These are phyloP conservation scores for Pilasporangium apinafurcum DNA, from an alignment of 352 stramenopile species.

Conservation along the genomic window DNA sequence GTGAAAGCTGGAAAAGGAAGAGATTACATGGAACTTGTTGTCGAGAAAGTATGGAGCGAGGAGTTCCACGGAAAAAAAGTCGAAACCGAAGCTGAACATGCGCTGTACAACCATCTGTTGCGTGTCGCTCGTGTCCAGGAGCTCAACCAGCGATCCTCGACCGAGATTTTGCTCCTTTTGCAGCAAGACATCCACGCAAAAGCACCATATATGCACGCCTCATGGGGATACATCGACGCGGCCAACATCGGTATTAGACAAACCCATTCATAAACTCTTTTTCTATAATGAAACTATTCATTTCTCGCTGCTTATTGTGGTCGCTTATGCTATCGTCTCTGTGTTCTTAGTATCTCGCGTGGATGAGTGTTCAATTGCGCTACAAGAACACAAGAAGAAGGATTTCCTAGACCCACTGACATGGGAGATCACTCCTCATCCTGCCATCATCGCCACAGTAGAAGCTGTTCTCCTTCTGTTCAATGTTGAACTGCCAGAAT, in stretches of 20 bases:
- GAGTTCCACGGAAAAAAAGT: not conserved
- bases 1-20: conserved; percentile 2
- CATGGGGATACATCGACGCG: conserved; percentile 49
- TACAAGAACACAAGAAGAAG: conserved; percentile 45
- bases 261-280: not conserved
- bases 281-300: too few species aligned
- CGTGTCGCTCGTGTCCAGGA: too few species aligned
- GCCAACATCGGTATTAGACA: conserved; percentile 39
- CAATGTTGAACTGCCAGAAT: conserved; percentile 15
- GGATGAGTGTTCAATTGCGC: conserved; percentile 50
- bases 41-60: conserved; percentile 1
- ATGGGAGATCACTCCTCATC: conserved; percentile 45
- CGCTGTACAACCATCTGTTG: conserved; percentile 3
- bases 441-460: conserved; percentile 33
- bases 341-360: conserved; percentile 30
- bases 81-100: not conserved
- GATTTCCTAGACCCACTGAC: conserved; percentile 60
- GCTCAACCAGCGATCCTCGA: too few species aligned
- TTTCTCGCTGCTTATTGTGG: too few species aligned
- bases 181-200: conserved; percentile 30
- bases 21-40: not conserved
- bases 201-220: conserved; percentile 25
- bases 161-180: conserved; percentile 5
- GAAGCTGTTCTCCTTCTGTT: conserved; percentile 58
- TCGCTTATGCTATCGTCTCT: not conserved